A percentile compares a stretch with the other conserved stretches of the same genome.
Evolutionary conservation across 257 asterid species (phyloP).

Genomic region (Misopates orontium): DNA sequence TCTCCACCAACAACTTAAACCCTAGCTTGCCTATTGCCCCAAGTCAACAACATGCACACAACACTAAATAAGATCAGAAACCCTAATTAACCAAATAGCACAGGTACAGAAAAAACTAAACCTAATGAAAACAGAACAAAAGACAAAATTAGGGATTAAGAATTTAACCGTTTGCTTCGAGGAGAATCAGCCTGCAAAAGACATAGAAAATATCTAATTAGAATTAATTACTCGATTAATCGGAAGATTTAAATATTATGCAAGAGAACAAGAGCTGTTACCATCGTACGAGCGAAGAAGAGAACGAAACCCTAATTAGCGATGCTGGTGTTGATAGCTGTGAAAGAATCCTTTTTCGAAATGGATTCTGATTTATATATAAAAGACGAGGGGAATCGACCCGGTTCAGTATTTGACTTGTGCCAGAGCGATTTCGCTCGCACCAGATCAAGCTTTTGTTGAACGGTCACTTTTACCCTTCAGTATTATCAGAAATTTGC

Average conservation of each 20-base stretch:
- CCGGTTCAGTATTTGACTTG: background rate
- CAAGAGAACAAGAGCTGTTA: conserved; percentile 21
- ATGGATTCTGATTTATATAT: background rate
- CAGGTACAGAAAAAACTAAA: background rate
- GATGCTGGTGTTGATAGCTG: conserved; percentile 28
- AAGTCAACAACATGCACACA: background rate
- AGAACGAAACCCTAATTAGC: conserved; percentile 43
- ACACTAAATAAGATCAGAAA: background rate
- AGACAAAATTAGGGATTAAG: background rate
- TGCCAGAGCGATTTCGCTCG: conserved; percentile 12
- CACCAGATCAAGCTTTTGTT: background rate
- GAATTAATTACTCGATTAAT: conserved; percentile 1
- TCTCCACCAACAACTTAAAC: background rate
- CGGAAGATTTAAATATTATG: background rate
- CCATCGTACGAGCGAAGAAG: conserved; percentile 37
- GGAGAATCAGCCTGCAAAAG: conserved; percentile 82
- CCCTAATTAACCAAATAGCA: background rate
- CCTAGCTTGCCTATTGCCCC: too few relatives aligned
- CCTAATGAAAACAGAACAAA: background rate
- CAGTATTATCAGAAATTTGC: too few relatives aligned
- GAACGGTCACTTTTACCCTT: conserved; percentile 21
- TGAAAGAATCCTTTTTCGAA: background rate
- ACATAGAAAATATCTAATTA: background rate
- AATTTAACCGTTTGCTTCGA: conserved; percentile 59
- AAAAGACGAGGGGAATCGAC: background rate